A percentile compares a stretch with the other conserved stretches of the same genome.
Conservation (phyloP, 352 stramenopile genomes). For the Phytophthora crassamura region DNA sequence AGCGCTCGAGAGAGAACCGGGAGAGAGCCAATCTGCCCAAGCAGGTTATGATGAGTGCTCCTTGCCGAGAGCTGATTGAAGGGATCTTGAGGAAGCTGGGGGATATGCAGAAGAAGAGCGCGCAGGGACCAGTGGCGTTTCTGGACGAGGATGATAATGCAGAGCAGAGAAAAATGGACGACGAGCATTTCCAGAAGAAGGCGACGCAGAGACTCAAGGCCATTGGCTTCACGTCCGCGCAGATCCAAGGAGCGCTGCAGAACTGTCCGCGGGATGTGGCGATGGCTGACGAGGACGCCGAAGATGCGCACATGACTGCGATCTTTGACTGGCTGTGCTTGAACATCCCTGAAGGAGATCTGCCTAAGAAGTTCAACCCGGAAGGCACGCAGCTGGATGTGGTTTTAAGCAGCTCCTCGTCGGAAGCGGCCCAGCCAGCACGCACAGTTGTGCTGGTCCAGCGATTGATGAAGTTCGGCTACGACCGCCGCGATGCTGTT, state of each 20-base stretch:
- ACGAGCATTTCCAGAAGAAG: conserved; percentile 20
- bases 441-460: conserved; percentile 61
- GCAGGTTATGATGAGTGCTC: conserved; percentile 92
- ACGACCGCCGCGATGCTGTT: conserved; percentile 64
- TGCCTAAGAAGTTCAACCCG: conserved; percentile 88
- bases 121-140: background rate
- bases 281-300: conserved; percentile 22
- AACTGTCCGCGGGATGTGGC: conserved; percentile 13
- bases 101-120: conserved; percentile 22
- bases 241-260: conserved; percentile 63
- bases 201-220: conserved; percentile 45
- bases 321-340: conserved; percentile 87
- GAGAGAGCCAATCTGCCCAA: conserved; percentile 91
- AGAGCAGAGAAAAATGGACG: conserved; percentile 21
- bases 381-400: conserved; percentile 92
- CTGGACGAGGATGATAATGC: conserved; percentile 4
- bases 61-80: conserved; percentile 90
- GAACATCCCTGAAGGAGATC: conserved; percentile 72
- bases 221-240: conserved; percentile 62
- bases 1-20: conserved; percentile 90
- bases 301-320: conserved; percentile 36
- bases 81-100: conserved; percentile 67
- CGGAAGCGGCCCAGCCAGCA: conserved; percentile 15
- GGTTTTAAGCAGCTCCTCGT: conserved; percentile 41
- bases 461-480: conserved; percentile 82